phyloP scores from a whole-genome alignment of 352 stramenopile species.

The Pythium coloratum region DNA sequence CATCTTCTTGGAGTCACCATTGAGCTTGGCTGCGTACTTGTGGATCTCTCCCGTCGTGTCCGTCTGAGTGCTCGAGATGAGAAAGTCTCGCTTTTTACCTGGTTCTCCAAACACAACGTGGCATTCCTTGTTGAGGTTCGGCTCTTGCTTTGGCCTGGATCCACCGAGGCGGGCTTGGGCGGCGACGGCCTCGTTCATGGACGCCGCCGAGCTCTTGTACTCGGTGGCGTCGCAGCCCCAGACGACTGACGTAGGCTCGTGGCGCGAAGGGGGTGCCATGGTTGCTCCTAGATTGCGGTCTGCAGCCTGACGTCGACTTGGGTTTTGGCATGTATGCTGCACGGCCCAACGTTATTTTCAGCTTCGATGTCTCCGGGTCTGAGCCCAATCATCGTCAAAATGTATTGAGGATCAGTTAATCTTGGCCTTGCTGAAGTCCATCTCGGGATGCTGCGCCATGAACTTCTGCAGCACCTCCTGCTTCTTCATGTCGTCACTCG shows the following conservation, averaged over 20 bases:
- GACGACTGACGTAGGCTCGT: constrained; percentile 62
- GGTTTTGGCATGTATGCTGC: background rate
- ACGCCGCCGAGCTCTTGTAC: constrained; percentile 48
- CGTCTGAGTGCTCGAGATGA: constrained; percentile 46
- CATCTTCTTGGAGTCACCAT: constrained; percentile 49
- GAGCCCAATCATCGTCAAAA: constrained; percentile 1
- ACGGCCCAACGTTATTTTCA: background rate
- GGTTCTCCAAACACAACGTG: constrained; percentile 68
- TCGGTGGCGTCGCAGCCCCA: constrained; percentile 59
- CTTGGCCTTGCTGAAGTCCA: constrained; percentile 99
- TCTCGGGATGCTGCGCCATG: constrained; percentile 98
- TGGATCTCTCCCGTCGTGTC: constrained; percentile 66
- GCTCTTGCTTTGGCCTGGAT: constrained; percentile 33
- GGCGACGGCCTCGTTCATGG: constrained; percentile 49
- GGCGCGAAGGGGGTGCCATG: constrained; percentile 27
- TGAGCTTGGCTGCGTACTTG: constrained; percentile 62
- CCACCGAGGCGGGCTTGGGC: constrained; percentile 9
- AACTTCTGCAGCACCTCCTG: constrained; percentile 99
- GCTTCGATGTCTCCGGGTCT: constrained; percentile 3
- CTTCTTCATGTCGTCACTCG: constrained; percentile 97
- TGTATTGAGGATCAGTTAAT: constrained; percentile 78
- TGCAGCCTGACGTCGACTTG: background rate
- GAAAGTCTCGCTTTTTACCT: constrained; percentile 60
- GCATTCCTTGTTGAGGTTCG: constrained; percentile 52
- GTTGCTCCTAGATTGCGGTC: background rate